A percentile compares a stretch with the other conserved stretches of the same genome.
Conservation (phyloP, 345 rosid genomes). For the Brassica incana region DNA sequence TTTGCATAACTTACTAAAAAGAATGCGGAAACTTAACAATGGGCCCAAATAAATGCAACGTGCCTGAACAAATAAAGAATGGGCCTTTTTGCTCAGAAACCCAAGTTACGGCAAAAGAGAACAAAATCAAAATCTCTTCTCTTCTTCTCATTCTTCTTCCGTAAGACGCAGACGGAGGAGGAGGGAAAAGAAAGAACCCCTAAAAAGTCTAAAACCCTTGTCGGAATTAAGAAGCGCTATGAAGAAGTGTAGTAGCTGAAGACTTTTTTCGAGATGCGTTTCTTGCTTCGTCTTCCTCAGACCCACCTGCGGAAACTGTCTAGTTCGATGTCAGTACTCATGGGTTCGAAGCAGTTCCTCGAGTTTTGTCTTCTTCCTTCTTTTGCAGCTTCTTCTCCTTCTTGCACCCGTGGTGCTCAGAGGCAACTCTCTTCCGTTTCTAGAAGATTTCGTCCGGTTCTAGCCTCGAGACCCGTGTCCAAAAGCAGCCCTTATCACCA, state of each 20-base stretch:
- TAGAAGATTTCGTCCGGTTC: conserved; percentile 20
- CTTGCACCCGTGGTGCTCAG: not conserved
- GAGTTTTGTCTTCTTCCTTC: conserved; percentile 33
- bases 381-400: conserved; percentile 28
- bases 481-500: conserved; percentile 20
- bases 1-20: not conserved
- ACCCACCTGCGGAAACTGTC: conserved; percentile 33
- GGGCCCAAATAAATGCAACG: conserved; percentile 1
- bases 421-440: conserved; percentile 22
- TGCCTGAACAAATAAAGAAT: not conserved
- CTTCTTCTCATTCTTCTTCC: not conserved
- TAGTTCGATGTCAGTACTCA: conserved; percentile 28
- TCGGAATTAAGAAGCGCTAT: not conserved
- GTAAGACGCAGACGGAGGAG: conserved; percentile 12
- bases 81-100: not conserved
- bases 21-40: not conserved
- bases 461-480: conserved; percentile 42
- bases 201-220: conserved; percentile 31
- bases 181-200: conserved; percentile 32
- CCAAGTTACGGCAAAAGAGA: conserved; percentile 4
- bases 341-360: conserved; percentile 43
- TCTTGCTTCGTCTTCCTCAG: conserved; percentile 32
- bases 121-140: conserved; percentile 23
- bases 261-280: conserved; percentile 28
- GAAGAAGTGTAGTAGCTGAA: conserved; percentile 18